phyloP scores from a whole-genome alignment of 495 filamentous ascomycete genomes.

The Platismatia glauca region DNA sequence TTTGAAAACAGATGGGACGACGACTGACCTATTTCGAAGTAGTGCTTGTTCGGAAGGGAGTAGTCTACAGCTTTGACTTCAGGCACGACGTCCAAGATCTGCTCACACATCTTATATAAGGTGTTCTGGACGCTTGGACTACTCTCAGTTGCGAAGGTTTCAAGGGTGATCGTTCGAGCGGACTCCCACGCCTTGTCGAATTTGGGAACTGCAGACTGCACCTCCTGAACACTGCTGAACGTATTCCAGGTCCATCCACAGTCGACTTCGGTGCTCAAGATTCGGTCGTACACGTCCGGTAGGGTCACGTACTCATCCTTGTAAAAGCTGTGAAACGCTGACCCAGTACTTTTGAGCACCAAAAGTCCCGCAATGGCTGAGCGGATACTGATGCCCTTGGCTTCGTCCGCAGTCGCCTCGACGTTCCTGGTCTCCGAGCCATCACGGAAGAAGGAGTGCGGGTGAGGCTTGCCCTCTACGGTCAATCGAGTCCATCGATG shows the following conservation, averaged over 20 bases:
- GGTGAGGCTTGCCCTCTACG: conserved; percentile 82
- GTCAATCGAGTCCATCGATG: conserved; percentile 90
- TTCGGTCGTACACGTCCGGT: conserved; percentile 84
- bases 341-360: conserved; percentile 95
- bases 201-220: conserved; percentile 49
- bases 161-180: conserved; percentile 73
- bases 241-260: conserved; percentile 74
- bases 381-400: conserved; percentile 59
- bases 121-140: conserved; percentile 91
- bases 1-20: neutral
- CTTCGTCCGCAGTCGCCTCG: conserved; percentile 46
- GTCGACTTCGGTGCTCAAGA: conserved; percentile 87
- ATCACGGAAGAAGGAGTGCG: conserved; percentile 92
- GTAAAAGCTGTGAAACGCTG: conserved; percentile 89
- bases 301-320: conserved; percentile 89
- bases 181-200: conserved; percentile 73
- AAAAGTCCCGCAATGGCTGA: conserved; percentile 66
- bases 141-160: conserved; percentile 84
- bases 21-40: conserved; percentile 87
- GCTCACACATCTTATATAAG: conserved; percentile 96
- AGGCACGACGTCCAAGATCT: conserved; percentile 70
- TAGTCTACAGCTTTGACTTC: conserved; percentile 69
- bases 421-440: conserved; percentile 77
- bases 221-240: conserved; percentile 58
- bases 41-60: conserved; percentile 92